Evolutionary conservation across 495 filamentous ascomycete species (phyloP).

Genomic region (Paragyromitra xinjiangensis): DNA sequence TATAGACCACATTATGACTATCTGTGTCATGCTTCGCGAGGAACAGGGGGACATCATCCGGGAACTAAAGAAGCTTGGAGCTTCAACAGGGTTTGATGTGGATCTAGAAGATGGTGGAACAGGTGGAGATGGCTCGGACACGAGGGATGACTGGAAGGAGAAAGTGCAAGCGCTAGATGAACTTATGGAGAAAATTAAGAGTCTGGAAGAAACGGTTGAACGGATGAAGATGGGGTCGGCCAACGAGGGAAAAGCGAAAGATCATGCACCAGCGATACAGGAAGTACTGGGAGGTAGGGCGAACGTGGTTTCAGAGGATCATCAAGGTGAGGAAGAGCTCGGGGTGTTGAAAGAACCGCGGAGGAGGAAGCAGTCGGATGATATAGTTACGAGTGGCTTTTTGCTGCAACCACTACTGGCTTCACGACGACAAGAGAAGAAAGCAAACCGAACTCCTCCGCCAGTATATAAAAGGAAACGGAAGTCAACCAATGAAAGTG

Average conservation of each 20-base stretch:
- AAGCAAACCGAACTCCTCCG: neutral
- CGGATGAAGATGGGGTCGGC: slow-evolving; percentile 57
- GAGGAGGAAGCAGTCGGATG: slow-evolving; percentile 3
- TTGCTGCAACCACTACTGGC: neutral
- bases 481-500: neutral
- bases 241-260: slow-evolving; percentile 53
- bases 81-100: slow-evolving; percentile 21
- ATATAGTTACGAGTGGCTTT: neutral
- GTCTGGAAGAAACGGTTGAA: slow-evolving; percentile 43
- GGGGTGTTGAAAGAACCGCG: slow-evolving; percentile 1
- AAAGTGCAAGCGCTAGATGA: slow-evolving; percentile 12
- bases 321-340: slow-evolving; percentile 1
- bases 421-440: slow-evolving; percentile 13
- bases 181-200: slow-evolving; percentile 37
- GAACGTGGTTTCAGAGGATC: neutral
- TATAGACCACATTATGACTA: slow-evolving; percentile 46
- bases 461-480: slow-evolving; percentile 33
- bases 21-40: slow-evolving; percentile 51
- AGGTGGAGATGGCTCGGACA: neutral
- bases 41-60: slow-evolving; percentile 49
- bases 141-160: slow-evolving; percentile 21
- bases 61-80: slow-evolving; percentile 39
- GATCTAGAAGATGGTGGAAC: slow-evolving; percentile 39
- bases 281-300: neutral
- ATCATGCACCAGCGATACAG: slow-evolving; percentile 57